Percentiles rank a stretch among this genome's conserved stretches.
Evolutionary conservation across 2,329 filamentous ascomycete species (phyloP).

Genomic region (Incumbomyces lentus): DNA sequence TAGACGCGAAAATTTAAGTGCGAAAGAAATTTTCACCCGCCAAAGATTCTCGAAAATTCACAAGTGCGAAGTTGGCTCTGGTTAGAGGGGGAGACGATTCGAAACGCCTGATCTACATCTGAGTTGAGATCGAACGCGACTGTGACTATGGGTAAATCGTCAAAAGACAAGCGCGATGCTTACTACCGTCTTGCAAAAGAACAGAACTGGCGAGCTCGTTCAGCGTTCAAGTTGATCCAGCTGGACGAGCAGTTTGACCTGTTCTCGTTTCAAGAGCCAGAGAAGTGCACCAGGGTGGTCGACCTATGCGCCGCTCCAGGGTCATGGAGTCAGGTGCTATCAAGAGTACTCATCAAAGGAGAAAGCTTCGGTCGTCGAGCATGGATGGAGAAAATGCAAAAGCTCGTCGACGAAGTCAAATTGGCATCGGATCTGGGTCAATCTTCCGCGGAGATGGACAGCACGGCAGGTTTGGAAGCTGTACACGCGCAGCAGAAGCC

Average conservation of each 20-base stretch:
- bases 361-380: constrained; percentile 78
- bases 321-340: constrained; percentile 95
- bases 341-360: constrained; percentile 82
- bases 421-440: constrained; percentile 27
- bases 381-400: constrained; percentile 66
- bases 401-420: constrained; percentile 36
- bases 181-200: constrained; percentile 98
- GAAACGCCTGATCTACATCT: too few relatives aligned
- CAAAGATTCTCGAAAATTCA: too few relatives aligned
- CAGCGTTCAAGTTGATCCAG: constrained; percentile 93
- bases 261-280: constrained; percentile 50
- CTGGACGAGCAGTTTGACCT: constrained; percentile 94
- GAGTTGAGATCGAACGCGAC: not conserved
- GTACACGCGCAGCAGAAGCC: constrained; percentile 19
- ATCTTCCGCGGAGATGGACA: not conserved
- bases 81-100: too few relatives aligned
- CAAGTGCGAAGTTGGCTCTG: too few relatives aligned
- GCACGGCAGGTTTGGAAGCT: constrained; percentile 21
- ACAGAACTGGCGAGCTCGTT: constrained; percentile 93
- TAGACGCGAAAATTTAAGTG: too few relatives aligned
- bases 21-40: too few relatives aligned
- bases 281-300: constrained; percentile 80
- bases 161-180: constrained; percentile 95
- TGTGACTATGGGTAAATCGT: constrained; percentile 79
- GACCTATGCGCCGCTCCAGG: constrained; percentile 93